Conservation (phyloP, 495 filamentous ascomycete species). For the Immersiella caudata region DNA sequence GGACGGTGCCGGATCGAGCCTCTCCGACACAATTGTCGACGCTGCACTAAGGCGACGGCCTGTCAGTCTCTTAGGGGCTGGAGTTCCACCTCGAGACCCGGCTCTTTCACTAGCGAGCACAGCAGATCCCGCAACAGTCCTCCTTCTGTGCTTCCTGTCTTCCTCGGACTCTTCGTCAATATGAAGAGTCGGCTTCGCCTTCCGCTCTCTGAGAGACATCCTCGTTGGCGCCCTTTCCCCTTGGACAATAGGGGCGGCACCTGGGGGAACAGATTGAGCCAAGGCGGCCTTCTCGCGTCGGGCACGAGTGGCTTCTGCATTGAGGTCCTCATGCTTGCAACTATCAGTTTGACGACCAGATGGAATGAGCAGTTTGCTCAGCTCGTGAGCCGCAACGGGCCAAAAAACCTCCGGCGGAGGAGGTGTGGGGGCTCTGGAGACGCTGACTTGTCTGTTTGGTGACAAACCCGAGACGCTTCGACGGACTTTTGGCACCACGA, state of each 20-base stretch:
- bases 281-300: conserved; percentile 61
- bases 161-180: conserved; percentile 57
- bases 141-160: conserved; percentile 61
- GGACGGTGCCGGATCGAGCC: conserved; percentile 20
- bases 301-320: conserved; percentile 62
- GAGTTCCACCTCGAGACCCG: conserved; percentile 40
- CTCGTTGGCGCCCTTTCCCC: conserved; percentile 53
- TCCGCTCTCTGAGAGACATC: conserved; percentile 75
- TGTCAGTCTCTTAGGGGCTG: conserved; percentile 26
- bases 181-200: conserved; percentile 47
- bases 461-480: conserved; percentile 48
- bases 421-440: conserved; percentile 53
- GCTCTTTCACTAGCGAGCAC: conserved; percentile 53
- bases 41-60: conserved; percentile 45
- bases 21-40: conserved; percentile 39
- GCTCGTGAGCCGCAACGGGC: conserved; percentile 76
- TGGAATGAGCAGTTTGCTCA: conserved; percentile 83
- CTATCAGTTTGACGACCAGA: conserved; percentile 68
- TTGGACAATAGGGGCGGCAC: conserved; percentile 32
- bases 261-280: conserved; percentile 34
- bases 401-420: conserved; percentile 80
- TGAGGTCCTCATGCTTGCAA: conserved; percentile 74
- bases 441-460: conserved; percentile 31
- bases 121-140: conserved; percentile 63
- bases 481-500: conserved; percentile 60